Evolutionary conservation across 257 asterid genomes (phyloP), one percentile per base, ranked within the genome.

Genomic region (Primulina tabacum): DNA sequence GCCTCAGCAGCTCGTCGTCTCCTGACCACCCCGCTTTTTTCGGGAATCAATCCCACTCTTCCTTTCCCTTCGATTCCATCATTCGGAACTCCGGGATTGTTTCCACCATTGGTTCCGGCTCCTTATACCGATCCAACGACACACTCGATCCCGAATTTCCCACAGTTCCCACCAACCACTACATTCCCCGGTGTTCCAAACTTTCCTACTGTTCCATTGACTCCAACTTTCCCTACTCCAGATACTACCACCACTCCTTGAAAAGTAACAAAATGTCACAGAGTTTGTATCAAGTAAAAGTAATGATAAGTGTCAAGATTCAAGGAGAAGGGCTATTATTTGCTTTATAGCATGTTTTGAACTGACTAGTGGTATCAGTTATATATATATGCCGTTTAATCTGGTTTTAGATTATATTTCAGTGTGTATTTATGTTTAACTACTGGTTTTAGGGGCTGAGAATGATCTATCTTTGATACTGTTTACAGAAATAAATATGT

Each of bases 1-100:
- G 57, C 57, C 20, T 50, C 57, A 50, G 57, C 57, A 17, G 57
- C 57, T 50, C 21, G 57, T 50, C 57, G 57, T 50, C 57, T 50
- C 57, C 57, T 1, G 57, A 50, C 20, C 20, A 17, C 20, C 57
- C 57, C 57, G 21, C 0, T 6, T 17, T 16, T 50, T 50, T 17
- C 21, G 8, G 21, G 57, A 50, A 14, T 14, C 57, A 50, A 50
- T 50, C 56, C 56, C 20, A 50, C 56, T 4, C 2, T 50, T 16
- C 57, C 57, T 8, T 50, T 50, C 20, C 57, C 57, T 50, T 17
- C 57, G 57, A 50, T 5, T 16, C 57, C 57, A 14, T 1, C 57
- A 50, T 50, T 50, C 8, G 57, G 20, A 16, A 17, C 21, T 50
- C 57, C 57, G 21, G 57, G 57, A 50, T 6, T 17, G 20, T 50